Evolutionary conservation across 345 rosid genomes (phyloP).

Genomic region (Salix caprea): DNA sequence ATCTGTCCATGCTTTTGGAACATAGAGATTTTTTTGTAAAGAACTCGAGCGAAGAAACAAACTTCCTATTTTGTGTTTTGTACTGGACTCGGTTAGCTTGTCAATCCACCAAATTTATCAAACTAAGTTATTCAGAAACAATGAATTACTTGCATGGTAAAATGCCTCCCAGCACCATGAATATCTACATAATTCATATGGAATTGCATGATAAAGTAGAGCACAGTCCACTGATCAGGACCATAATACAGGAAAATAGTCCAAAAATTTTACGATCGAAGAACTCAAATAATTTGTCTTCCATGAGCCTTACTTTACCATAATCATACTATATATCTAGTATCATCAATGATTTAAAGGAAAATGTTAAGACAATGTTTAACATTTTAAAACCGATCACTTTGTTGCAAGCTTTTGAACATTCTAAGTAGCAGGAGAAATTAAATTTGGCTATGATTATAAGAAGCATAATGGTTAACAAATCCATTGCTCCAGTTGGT

Average conservation of each 20-base stretch:
- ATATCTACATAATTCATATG: neutral
- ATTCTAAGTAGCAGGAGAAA: no score
- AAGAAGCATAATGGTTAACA: no score
- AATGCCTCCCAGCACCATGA: neutral
- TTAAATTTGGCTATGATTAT: no score
- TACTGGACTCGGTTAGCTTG: neutral
- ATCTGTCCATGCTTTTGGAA: conserved; percentile 19
- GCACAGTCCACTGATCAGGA: neutral
- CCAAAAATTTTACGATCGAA: neutral
- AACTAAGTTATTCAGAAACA: neutral
- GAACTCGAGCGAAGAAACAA: conserved; percentile 9
- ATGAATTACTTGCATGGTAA: neutral
- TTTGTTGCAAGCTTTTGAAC: no score
- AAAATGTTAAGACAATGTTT: no score
- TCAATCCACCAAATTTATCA: neutral
- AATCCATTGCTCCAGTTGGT: no score
- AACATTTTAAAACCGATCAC: no score
- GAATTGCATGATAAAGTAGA: neutral
- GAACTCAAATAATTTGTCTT: no score
- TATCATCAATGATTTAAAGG: no score
- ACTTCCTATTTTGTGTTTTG: neutral
- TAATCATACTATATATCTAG: no score
- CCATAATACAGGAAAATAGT: neutral
- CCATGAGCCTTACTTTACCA: no score
- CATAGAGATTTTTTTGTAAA: conserved; percentile 27